Percentiles rank a stretch among this genome's conserved stretches.
These are phyloP conservation scores for Coemansia guatemalensis DNA, from an alignment of 192 early-diverging fungal genomes.

Conservation along the genomic window DNA sequence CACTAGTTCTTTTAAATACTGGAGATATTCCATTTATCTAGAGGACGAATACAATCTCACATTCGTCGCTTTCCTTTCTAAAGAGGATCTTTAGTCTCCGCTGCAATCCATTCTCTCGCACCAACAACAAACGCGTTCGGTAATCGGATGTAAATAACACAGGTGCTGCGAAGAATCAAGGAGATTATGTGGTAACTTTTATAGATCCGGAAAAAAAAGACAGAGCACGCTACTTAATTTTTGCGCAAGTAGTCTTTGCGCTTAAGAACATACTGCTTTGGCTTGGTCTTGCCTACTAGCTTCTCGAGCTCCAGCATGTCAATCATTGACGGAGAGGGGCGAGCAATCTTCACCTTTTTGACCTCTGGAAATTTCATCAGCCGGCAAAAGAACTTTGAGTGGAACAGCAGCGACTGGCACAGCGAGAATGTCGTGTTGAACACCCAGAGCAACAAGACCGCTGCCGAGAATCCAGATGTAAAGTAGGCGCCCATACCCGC, in stretches of 20 bases:
- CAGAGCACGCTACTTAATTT: neutral
- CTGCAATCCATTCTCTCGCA: no score
- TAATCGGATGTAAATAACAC: no score
- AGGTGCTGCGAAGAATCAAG: no score
- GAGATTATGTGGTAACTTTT: no score
- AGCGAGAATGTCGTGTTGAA: slow-evolving; percentile 72
- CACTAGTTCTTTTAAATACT: no score
- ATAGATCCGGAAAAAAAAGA: no score
- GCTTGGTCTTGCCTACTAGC: slow-evolving; percentile 16
- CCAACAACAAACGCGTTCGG: no score
- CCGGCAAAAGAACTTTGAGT: slow-evolving; percentile 57
- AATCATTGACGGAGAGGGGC: slow-evolving; percentile 13
- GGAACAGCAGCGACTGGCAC: slow-evolving; percentile 67
- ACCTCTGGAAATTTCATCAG: slow-evolving; percentile 61
- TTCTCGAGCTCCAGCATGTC: slow-evolving; percentile 14
- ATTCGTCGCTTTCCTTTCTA: no score
- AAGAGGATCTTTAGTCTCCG: no score
- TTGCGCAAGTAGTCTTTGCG: slow-evolving; percentile 15
- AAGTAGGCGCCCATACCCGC: slow-evolving; percentile 52
- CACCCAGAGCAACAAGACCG: slow-evolving; percentile 84
- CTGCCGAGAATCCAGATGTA: slow-evolving; percentile 56
- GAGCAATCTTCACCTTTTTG: slow-evolving; percentile 26
- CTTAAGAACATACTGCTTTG: slow-evolving; percentile 21
- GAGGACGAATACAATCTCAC: no score
- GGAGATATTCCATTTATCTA: no score